Evolutionary conservation across 2,329 filamentous ascomycete species (phyloP).

Genomic region (Cadophora sp.): DNA sequence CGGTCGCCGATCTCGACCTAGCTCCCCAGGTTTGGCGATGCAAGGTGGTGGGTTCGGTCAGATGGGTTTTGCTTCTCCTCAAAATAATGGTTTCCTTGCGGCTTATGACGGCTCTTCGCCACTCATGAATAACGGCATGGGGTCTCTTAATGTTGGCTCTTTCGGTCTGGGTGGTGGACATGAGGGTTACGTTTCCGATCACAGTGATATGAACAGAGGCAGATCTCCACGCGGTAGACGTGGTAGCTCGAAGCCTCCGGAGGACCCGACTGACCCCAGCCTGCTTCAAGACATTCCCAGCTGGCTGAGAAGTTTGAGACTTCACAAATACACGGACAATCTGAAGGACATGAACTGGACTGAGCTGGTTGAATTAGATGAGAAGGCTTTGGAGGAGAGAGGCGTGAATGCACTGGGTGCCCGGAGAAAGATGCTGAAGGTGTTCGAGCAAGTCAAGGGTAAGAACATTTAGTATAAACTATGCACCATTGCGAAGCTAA

Average conservation of each 20-base stretch:
- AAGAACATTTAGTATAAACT: conserved; percentile 35
- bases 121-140: conserved; percentile 75
- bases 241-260: conserved; percentile 95
- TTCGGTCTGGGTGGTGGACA: conserved; percentile 71
- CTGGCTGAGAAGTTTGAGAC: conserved; percentile 91
- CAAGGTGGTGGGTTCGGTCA: conserved; percentile 67
- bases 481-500: conserved; percentile 40
- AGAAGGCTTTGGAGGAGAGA: conserved; percentile 88
- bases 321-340: conserved; percentile 99
- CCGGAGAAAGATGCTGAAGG: conserved; percentile 97
- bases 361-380: conserved; percentile 88
- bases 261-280: conserved; percentile 91
- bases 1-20: conserved; percentile 82
- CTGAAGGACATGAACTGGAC: conserved; percentile 97
- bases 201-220: conserved; percentile 88
- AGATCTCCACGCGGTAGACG: conserved; percentile 90
- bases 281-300: conserved; percentile 94
- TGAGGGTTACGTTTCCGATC: conserved; percentile 92
- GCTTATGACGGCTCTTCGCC: conserved; percentile 81
- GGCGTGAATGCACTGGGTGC: conserved; percentile 96
- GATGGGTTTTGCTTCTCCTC: conserved; percentile 82
- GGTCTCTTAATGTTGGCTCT: conserved; percentile 73
- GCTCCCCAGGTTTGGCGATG: conserved; percentile 86
- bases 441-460: conserved; percentile 95
- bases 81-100: conserved; percentile 92